A percentile compares a stretch with the other conserved stretches of the same genome.
Evolutionary conservation across 805 yeast species (phyloP).

Genomic region (Candida koratica): DNA sequence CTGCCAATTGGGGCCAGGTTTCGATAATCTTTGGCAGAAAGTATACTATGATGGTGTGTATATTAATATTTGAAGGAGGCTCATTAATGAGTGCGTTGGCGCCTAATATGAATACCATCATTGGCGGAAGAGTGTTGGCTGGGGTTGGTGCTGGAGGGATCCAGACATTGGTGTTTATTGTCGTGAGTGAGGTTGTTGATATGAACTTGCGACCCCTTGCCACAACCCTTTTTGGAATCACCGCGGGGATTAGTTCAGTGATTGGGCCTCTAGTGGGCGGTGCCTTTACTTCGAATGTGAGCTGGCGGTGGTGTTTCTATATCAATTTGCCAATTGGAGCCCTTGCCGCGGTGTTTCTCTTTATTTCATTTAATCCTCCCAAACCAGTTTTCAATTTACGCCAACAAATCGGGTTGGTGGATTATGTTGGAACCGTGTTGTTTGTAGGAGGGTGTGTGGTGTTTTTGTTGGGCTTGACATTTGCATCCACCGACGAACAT

Average conservation of each 20-base stretch:
- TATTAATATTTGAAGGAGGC: slow-evolving; percentile 17
- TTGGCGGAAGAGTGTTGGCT: slow-evolving; percentile 38
- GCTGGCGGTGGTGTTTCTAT: slow-evolving; percentile 79
- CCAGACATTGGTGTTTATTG: slow-evolving; percentile 25
- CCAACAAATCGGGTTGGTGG: slow-evolving; percentile 40
- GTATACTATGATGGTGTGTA: slow-evolving; percentile 16
- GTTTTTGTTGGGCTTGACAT: slow-evolving; percentile 45
- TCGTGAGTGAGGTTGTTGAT: slow-evolving; percentile 29
- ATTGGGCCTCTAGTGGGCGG: slow-evolving; percentile 67
- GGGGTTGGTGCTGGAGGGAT: slow-evolving; percentile 39
- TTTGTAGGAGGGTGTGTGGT: slow-evolving; percentile 41
- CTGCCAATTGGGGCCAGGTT: slow-evolving; percentile 35
- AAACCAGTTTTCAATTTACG: slow-evolving; percentile 33
- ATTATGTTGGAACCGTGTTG: slow-evolving; percentile 43
- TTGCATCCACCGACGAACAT: slow-evolving; percentile 44
- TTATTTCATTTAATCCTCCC: slow-evolving; percentile 45
- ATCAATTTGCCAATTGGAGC: slow-evolving; percentile 67
- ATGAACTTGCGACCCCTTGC: slow-evolving; percentile 33
- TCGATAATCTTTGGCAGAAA: slow-evolving; percentile 38
- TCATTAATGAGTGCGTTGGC: slow-evolving; percentile 39
- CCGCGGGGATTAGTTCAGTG: slow-evolving; percentile 47
- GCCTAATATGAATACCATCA: slow-evolving; percentile 32
- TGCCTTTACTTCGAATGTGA: slow-evolving; percentile 48
- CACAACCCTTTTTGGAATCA: slow-evolving; percentile 33
- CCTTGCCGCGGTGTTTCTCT: slow-evolving; percentile 33